These are phyloP conservation scores for Truncatella angustata DNA, from an alignment of 2,329 filamentous ascomycete genomes.

Conservation along the genomic window DNA sequence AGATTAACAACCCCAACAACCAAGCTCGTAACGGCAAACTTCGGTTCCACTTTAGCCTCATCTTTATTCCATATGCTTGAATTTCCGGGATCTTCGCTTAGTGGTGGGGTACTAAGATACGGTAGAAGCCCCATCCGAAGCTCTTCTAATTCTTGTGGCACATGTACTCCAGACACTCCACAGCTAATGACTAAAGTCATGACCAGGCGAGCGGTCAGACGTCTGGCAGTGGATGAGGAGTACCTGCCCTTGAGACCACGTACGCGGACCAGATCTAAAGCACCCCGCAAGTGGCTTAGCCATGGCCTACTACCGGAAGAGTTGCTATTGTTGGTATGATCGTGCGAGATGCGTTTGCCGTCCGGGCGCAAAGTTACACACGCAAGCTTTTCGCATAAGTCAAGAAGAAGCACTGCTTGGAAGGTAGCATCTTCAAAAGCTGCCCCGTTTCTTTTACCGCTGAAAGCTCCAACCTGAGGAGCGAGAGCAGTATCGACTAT, in stretches of 20 bases:
- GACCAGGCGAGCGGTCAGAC: slow-evolving; percentile 16
- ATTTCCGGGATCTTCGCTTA: not conserved
- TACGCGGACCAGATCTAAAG: slow-evolving; percentile 15
- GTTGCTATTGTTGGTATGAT: not conserved
- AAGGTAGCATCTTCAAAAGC: slow-evolving; percentile 15
- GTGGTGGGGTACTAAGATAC: slow-evolving; percentile 1
- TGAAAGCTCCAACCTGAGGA: not conserved
- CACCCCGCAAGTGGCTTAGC: slow-evolving; percentile 21
- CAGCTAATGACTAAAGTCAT: slow-evolving; percentile 14
- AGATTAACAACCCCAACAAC: slow-evolving; percentile 17
- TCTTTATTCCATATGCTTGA: not conserved
- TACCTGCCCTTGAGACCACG: slow-evolving; percentile 11
- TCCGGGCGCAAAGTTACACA: not conserved
- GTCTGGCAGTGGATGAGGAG: slow-evolving; percentile 6
- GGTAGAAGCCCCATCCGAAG: not conserved
- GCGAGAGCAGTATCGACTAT: slow-evolving; percentile 9
- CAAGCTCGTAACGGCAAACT: slow-evolving; percentile 18
- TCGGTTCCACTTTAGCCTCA: slow-evolving; percentile 13
- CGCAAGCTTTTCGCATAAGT: slow-evolving; percentile 26
- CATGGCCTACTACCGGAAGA: slow-evolving; percentile 8
- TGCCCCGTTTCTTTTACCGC: not conserved
- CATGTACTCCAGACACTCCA: slow-evolving; percentile 10
- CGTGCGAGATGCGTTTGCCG: not conserved
- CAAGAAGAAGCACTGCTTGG: slow-evolving; percentile 23
- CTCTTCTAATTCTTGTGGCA: slow-evolving; percentile 11